Conservation (phyloP, 129 eudicot genomes). For the Artemisia argyi region DNA sequence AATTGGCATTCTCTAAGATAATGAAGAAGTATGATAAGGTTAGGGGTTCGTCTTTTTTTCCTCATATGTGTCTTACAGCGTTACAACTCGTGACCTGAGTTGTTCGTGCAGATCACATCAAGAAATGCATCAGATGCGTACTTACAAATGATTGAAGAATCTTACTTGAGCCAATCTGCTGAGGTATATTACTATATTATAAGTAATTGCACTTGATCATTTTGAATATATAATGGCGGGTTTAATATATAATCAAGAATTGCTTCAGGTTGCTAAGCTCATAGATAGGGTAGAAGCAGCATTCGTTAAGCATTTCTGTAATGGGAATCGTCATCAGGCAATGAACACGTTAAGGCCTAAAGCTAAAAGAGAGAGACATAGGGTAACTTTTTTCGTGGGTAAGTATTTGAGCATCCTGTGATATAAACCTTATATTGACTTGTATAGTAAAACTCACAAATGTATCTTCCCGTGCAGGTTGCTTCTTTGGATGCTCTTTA, state of each 20-base stretch:
- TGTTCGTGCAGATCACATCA: constrained; percentile 46
- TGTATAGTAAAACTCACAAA: background rate
- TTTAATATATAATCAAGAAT: background rate
- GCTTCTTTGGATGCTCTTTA: constrained; percentile 63
- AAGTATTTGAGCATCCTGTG: constrained; percentile 18
- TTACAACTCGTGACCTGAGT: background rate
- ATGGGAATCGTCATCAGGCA: constrained; percentile 55
- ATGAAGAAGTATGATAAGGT: constrained; percentile 76
- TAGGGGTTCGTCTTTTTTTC: background rate
- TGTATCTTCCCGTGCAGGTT: constrained; percentile 38
- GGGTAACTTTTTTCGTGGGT: constrained; percentile 51
- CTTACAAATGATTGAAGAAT: constrained; percentile 56
- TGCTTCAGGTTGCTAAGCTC: constrained; percentile 43
- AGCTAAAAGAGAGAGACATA: constrained; percentile 49
- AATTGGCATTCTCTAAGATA: constrained; percentile 56
- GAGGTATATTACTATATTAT: constrained; percentile 41
- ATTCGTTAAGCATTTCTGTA: constrained; percentile 56
- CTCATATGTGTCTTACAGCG: background rate
- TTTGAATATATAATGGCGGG: background rate
- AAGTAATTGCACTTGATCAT: background rate
- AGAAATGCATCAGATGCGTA: constrained; percentile 54
- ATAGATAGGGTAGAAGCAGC: constrained; percentile 59
- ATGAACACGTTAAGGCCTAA: constrained; percentile 49
- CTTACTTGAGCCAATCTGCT: constrained; percentile 59
- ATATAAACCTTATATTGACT: background rate